Conservation (phyloP, 257 asterid genomes). For the Gentiana straminea region DNA sequence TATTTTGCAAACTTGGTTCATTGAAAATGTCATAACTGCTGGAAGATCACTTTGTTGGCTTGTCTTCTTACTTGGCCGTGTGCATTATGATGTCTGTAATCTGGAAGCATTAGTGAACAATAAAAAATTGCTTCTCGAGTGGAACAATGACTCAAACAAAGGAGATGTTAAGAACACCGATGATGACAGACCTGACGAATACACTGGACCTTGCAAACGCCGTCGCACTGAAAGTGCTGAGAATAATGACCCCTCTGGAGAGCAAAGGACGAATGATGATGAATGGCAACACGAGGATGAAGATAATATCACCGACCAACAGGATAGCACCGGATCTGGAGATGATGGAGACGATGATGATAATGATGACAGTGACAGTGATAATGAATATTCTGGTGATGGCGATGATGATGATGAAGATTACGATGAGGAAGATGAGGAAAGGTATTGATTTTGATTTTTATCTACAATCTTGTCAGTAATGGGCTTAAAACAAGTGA, state of each 20-base stretch:
- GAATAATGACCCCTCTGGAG: not conserved
- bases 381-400: not conserved
- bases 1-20: not conserved
- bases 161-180: not conserved
- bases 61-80: not conserved
- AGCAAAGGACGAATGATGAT: not conserved
- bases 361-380: not conserved
- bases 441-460: not conserved
- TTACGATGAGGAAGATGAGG: not conserved
- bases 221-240: not conserved
- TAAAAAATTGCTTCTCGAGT: not conserved
- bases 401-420: not conserved
- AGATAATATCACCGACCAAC: not conserved
- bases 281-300: not conserved
- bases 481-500: no score
- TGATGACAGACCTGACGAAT: not conserved
- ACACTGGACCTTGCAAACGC: not conserved
- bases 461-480: not conserved
- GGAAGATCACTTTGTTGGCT: not conserved
- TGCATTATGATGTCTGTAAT: not conserved
- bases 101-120: not conserved
- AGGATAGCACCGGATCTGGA: not conserved
- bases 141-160: not conserved
- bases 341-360: not conserved
- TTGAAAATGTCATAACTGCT: not conserved